Base-by-base conservation (phyloP, 345 rosid species). In the Anastatica hierochuntica region DNA sequence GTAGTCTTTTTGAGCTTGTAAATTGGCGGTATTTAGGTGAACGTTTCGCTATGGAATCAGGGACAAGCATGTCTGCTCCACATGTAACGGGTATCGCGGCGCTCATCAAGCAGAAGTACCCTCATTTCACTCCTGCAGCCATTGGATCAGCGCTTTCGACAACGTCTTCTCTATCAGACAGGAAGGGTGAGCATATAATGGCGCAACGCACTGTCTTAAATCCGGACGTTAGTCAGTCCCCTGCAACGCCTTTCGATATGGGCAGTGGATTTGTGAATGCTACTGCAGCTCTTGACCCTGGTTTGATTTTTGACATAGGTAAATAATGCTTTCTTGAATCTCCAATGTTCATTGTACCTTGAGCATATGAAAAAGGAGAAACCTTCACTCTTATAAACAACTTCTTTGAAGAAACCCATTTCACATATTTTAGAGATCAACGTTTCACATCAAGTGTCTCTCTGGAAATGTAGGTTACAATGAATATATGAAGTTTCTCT, bases 41-140 rank as follows among this genome's bases (percentile, higher is more conserved):
- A 64, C 70, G 71, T 49, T 92, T 92, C 30, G 96, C 98, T 0
- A 83, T 88, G 84, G 78, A 79, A 78, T 85, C 98, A 0, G 96
- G 96, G 34, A 92, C 96, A 17, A 92, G 98, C 77, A 92, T 92
- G 98, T 85, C 98, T 33, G 98, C 98, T 72, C 98, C 96, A 67
- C 95, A 88, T 68, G 58, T 92, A 45, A 78, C 96, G 1, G 98
- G 98, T 14, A 74, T 92, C 36, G 94, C 95, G 3, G 96, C 96
- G 6, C 71, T 92, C 54, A 69, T 92, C 58, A 88, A 78, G 74
- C 96, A 85, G 53, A 92, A 81, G 77, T 85, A 80, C 39, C 94
- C 94, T 18, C 39, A 56, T 51, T 81, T 83, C 64, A 81, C 86
- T 54, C 94, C 96, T 57, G 66, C 98, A 20, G 96, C 96, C 56